Evolutionary conservation across 2,329 filamentous ascomycete genomes (phyloP).

Genomic region (Colletotrichum sp.): DNA sequence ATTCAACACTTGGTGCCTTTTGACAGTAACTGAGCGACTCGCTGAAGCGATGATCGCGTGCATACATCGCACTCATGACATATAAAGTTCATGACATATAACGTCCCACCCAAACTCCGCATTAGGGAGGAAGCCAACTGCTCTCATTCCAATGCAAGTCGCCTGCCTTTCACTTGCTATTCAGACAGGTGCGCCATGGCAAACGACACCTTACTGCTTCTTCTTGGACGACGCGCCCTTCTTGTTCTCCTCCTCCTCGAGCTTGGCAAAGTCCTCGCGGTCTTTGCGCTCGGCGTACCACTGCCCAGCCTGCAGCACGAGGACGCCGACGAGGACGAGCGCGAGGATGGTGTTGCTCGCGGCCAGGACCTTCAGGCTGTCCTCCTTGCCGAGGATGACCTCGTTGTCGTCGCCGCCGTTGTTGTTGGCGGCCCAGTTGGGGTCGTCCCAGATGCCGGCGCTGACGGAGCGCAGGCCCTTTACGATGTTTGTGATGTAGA

Average conservation of each 20-base stretch:
- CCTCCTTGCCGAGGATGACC: slow-evolving; percentile 79
- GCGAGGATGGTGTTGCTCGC: slow-evolving; percentile 97
- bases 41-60: neutral
- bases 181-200: no score
- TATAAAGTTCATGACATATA: neutral
- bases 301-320: slow-evolving; percentile 94
- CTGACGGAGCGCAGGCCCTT: slow-evolving; percentile 89
- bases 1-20: neutral
- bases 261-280: slow-evolving; percentile 74
- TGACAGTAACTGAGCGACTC: neutral
- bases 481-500: slow-evolving; percentile 96
- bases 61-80: neutral
- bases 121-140: neutral
- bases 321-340: slow-evolving; percentile 86
- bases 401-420: slow-evolving; percentile 56
- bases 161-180: neutral
- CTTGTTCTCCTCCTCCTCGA: slow-evolving; percentile 55
- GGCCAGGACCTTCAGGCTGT: slow-evolving; percentile 87
- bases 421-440: slow-evolving; percentile 40
- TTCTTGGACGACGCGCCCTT: slow-evolving; percentile 17
- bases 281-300: slow-evolving; percentile 99
- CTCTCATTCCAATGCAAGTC: neutral
- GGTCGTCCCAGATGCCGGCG: slow-evolving; percentile 64
- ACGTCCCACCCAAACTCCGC: neutral
- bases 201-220: slow-evolving; percentile 8